Base-by-base conservation (phyloP, 345 rosid species). In the Populus deltoides region DNA sequence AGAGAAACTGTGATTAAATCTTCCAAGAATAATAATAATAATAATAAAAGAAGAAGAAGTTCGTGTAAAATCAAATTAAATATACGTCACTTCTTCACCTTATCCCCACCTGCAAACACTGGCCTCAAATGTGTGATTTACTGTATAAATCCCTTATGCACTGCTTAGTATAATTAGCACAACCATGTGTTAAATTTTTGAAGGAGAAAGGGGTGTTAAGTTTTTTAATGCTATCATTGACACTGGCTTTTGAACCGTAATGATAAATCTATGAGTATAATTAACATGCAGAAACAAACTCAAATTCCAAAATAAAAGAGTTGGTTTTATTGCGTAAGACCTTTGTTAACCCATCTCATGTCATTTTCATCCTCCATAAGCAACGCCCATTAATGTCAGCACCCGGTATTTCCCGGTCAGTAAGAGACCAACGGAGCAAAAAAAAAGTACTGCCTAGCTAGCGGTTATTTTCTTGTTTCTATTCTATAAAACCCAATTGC, bases 401-500 rank as follows among this genome's bases (percentile, higher is more conserved):
- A 35, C 61, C 17, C 73, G 57, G 72, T 47, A 33, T 38, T n/a
- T 11, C 70, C 17, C n/a, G 17, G 43, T 6, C 10, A 6, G 35
- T 5, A 16, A 20, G 27, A 11, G 29, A 27, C 5, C 1, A 35
- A 45, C 24, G 36, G 36, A 33, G 29, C 51, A 67, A 1, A 2
- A 31, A 16, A 7, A 33, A 33, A 31, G 29, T 81, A 77, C 66
- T 11, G 77, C 73, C 20, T 20, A 45, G 36, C 41, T 24, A 70
- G 77, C 78, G 55, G 73, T 81, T 29, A 36, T 43, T 74, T 45
- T 33, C 33, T 27, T 6, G 45, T 51, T 38, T 39, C 25, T 18
- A 13, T 8, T 73, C 84, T 83, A 81, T 86, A 83, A 78, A 83
- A 83, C 63, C 81, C 72, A 17, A n/a, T 66, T 38, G 31, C 66